phyloP scores from a whole-genome alignment of 768 basidiomycete genomes.

The Auricularia auricula-judae region DNA sequence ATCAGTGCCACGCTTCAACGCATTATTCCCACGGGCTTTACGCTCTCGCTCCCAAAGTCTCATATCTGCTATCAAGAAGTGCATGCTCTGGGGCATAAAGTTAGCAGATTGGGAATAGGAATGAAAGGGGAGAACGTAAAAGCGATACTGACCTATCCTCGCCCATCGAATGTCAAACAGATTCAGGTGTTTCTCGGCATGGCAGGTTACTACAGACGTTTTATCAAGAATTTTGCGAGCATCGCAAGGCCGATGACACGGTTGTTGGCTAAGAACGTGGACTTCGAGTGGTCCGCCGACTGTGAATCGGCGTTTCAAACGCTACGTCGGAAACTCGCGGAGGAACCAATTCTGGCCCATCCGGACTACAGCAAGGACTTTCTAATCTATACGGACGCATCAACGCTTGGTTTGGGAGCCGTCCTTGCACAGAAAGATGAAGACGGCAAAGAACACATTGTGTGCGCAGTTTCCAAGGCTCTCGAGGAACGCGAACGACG shows the following conservation, averaged over 20 bases:
- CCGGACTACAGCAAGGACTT: too few species aligned
- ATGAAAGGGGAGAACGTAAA: constrained; percentile 27
- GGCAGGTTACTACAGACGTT: constrained; percentile 26
- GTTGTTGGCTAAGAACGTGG: constrained; percentile 17
- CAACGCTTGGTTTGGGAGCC: too few species aligned
- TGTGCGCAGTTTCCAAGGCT: too few species aligned
- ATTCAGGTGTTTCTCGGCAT: constrained; percentile 26
- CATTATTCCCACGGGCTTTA: constrained; percentile 11
- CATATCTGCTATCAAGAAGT: constrained; percentile 23
- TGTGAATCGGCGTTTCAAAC: too few species aligned
- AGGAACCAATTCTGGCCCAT: too few species aligned
- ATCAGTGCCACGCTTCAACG: constrained; percentile 27
- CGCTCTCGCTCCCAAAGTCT: constrained; percentile 25
- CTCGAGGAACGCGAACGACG: too few species aligned
- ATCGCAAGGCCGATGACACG: constrained; percentile 23
- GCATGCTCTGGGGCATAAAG: constrained; percentile 20
- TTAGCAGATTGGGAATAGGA: constrained; percentile 25
- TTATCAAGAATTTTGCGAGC: constrained; percentile 23
- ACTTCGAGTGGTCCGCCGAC: too few species aligned
- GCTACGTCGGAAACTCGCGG: constrained; percentile 16
- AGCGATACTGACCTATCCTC: constrained; percentile 19
- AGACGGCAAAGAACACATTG: too few species aligned
- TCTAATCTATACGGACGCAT: too few species aligned
- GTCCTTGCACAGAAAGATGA: too few species aligned
- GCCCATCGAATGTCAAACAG: constrained; percentile 16